These are phyloP conservation scores for Penicillium fuscoglaucum DNA, from an alignment of 2,329 filamentous ascomycete species.

Conservation along the genomic window DNA sequence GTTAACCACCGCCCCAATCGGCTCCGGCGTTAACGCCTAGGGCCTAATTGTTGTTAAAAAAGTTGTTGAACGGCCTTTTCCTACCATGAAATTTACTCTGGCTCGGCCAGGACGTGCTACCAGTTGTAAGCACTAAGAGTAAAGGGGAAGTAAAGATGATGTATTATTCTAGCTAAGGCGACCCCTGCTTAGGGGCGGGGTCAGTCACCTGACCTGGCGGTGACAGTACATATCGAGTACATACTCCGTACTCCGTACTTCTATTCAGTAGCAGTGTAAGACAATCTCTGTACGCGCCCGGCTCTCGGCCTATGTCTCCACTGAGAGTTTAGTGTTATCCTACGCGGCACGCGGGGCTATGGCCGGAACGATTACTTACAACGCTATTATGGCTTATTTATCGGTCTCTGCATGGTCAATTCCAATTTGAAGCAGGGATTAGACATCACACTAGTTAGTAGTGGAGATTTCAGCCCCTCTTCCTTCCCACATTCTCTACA, in stretches of 20 bases:
- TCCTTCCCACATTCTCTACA: slow-evolving; percentile 10
- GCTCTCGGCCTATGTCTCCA: slow-evolving; percentile 2
- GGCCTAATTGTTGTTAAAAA: too few species aligned
- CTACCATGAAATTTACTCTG: too few species aligned
- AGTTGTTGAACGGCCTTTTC: too few species aligned
- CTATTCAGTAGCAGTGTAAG: background rate
- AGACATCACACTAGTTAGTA: slow-evolving; percentile 19
- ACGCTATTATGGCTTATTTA: slow-evolving; percentile 1
- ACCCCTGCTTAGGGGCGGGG: too few species aligned
- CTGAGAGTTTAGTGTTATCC: slow-evolving; percentile 1
- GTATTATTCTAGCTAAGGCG: too few species aligned
- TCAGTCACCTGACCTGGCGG: too few species aligned
- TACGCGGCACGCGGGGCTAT: slow-evolving; percentile 3
- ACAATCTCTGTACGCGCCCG: background rate
- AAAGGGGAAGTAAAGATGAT: too few species aligned
- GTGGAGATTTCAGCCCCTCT: slow-evolving; percentile 23
- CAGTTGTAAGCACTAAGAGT: too few species aligned
- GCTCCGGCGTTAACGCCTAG: too few species aligned
- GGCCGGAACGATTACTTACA: background rate
- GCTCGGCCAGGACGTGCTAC: too few species aligned
- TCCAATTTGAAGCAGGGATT: slow-evolving; percentile 17
- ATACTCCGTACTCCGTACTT: background rate
- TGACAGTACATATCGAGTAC: background rate
- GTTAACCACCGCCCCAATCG: too few species aligned
- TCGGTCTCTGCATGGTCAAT: slow-evolving; percentile 4